Evolutionary conservation across 768 basidiomycete genomes (phyloP).

Genomic region (Pleurotus ostreatus): DNA sequence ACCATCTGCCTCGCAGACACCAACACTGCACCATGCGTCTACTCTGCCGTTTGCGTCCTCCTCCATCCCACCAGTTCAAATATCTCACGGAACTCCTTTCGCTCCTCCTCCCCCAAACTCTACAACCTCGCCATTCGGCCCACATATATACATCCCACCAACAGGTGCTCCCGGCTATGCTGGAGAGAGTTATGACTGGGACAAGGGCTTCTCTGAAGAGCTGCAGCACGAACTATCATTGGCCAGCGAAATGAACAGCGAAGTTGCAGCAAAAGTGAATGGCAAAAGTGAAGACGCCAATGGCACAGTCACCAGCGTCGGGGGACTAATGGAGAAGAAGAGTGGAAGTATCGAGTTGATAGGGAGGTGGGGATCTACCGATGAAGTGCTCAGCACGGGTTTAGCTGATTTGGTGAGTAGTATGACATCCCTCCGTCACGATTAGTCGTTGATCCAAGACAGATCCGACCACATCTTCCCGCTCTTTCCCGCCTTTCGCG

Average conservation of each 20-base stretch:
- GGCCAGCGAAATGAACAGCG: constrained; percentile 1
- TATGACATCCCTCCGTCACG: background rate
- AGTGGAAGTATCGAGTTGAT: constrained; percentile 42
- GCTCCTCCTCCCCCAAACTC: constrained; percentile 26
- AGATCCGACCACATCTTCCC: constrained; percentile 74
- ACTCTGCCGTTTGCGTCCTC: background rate
- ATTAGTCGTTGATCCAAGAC: background rate
- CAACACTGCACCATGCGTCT: constrained; percentile 11
- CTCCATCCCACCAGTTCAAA: background rate
- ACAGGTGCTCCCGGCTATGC: constrained; percentile 76
- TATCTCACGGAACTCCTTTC: constrained; percentile 50
- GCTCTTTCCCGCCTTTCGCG: constrained; percentile 67
- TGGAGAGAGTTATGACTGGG: constrained; percentile 64
- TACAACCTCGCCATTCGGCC: constrained; percentile 39
- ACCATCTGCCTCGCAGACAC: constrained; percentile 10
- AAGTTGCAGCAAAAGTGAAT: constrained; percentile 10
- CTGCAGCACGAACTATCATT: constrained; percentile 36
- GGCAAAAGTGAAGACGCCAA: background rate
- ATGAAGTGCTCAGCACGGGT: constrained; percentile 42
- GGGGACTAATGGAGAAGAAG: constrained; percentile 48
- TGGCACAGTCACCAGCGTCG: constrained; percentile 23
- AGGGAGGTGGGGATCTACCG: constrained; percentile 55
- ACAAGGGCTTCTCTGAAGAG: constrained; percentile 56
- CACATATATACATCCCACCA: constrained; percentile 32
- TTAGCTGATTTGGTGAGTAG: constrained; percentile 60